A percentile compares a stretch with the other conserved stretches of the same genome.
Conservation (phyloP, 139 green algal genomes). For the Chlamydomonas sp. region DNA sequence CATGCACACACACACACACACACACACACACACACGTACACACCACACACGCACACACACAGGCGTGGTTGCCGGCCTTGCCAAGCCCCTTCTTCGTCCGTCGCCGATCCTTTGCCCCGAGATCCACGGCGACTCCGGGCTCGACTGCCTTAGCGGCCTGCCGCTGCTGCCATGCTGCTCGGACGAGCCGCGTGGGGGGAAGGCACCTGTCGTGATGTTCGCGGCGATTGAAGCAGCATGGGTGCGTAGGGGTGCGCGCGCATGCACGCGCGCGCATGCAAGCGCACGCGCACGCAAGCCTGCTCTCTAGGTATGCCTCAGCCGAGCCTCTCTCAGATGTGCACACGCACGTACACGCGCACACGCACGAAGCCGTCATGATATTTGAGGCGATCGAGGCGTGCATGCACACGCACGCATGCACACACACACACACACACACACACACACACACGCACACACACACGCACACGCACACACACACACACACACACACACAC, state of each 20-base stretch:
- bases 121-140: conserved; percentile 85
- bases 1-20: too few relatives aligned
- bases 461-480: too few relatives aligned
- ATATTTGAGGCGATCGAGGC: conserved; percentile 41
- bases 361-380: conserved; percentile 55
- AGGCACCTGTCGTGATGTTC: conserved; percentile 64
- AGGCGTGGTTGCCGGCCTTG: conserved; percentile 67
- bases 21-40: neutral
- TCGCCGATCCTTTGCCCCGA: conserved; percentile 67
- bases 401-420: neutral
- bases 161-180: conserved; percentile 34
- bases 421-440: too few relatives aligned
- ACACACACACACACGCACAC: too few relatives aligned
- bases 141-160: conserved; percentile 37
- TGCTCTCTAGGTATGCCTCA: too few relatives aligned
- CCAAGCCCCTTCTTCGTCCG: conserved; percentile 63
- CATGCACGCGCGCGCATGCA: too few relatives aligned
- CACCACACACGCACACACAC: neutral
- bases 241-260: neutral
- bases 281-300: too few relatives aligned
- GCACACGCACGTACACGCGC: too few relatives aligned
- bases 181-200: conserved; percentile 30
- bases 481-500: too few relatives aligned
- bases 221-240: conserved; percentile 47
- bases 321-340: too few relatives aligned